phyloP scores from a whole-genome alignment of 805 yeast genomes.

The Schizosaccharomyces octosporus region DNA sequence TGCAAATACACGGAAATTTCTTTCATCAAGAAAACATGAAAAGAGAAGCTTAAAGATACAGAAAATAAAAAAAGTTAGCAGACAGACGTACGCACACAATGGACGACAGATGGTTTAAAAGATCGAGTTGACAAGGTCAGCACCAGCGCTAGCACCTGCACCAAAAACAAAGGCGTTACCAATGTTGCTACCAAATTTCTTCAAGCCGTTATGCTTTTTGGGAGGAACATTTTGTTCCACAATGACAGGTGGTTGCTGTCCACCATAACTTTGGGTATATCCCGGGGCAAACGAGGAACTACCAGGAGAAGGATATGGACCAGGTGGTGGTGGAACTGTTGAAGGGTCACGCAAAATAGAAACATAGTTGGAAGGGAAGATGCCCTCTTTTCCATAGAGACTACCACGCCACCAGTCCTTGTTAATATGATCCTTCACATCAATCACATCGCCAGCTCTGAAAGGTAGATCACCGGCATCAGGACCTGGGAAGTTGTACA shows the following conservation, averaged over 20 bases:
- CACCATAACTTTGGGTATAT: slow-evolving; percentile 6
- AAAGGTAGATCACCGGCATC: slow-evolving; percentile 53
- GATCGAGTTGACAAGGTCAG: slow-evolving; percentile 52
- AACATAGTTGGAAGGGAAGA: slow-evolving; percentile 80
- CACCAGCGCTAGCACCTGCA: slow-evolving; percentile 86
- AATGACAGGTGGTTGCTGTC: slow-evolving; percentile 6
- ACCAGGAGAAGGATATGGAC: not conserved
- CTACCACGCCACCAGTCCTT: slow-evolving; percentile 81
- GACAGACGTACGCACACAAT: slow-evolving; percentile 1
- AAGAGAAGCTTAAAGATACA: not conserved
- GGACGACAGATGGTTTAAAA: slow-evolving; percentile 16
- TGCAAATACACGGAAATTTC: no score
- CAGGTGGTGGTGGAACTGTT: not conserved
- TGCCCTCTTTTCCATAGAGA: slow-evolving; percentile 33
- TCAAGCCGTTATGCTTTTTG: slow-evolving; percentile 16
- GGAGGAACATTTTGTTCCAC: not conserved
- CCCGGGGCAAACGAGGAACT: not conserved
- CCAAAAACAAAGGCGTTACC: slow-evolving; percentile 83
- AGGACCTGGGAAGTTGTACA: slow-evolving; percentile 51
- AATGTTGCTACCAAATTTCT: slow-evolving; percentile 34
- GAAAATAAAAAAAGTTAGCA: not conserved
- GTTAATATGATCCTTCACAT: slow-evolving; percentile 47
- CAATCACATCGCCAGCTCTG: slow-evolving; percentile 39
- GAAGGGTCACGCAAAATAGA: slow-evolving; percentile 15
- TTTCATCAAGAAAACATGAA: no score